A percentile compares a stretch with the other conserved stretches of the same genome.
These are phyloP conservation scores for Penicillium alfredii DNA, from an alignment of 495 filamentous ascomycete genomes.

Conservation along the genomic window DNA sequence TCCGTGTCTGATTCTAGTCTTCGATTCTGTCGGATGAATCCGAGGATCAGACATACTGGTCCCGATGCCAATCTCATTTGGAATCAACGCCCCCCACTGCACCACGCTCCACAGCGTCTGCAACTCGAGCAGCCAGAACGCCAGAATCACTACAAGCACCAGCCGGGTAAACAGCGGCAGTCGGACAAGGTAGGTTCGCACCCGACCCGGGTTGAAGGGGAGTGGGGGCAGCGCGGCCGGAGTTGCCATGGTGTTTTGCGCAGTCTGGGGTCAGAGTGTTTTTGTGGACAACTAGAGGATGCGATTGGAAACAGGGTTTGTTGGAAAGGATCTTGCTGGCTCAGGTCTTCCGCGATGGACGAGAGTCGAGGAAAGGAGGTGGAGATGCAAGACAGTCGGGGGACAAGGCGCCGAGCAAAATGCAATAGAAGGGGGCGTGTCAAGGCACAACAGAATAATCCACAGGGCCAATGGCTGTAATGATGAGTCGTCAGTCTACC, in stretches of 20 bases:
- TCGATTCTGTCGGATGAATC: too few species aligned
- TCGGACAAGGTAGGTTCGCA: slow-evolving; percentile 69
- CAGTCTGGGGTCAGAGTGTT: background rate
- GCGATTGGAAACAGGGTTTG: too few species aligned
- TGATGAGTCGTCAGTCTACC: too few species aligned
- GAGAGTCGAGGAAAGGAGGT: too few species aligned
- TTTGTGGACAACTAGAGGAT: background rate
- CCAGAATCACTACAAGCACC: slow-evolving; percentile 60
- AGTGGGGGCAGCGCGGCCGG: slow-evolving; percentile 38
- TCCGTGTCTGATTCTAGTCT: too few species aligned
- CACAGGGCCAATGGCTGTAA: too few species aligned
- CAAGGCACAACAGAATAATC: too few species aligned
- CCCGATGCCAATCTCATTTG: slow-evolving; percentile 61
- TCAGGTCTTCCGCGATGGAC: too few species aligned
- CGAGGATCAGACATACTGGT: slow-evolving; percentile 56
- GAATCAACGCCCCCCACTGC: slow-evolving; percentile 72
- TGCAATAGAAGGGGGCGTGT: too few species aligned
- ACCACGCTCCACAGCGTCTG: slow-evolving; percentile 61
- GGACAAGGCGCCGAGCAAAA: too few species aligned
- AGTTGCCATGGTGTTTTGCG: slow-evolving; percentile 28
- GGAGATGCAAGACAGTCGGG: too few species aligned
- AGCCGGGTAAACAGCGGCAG: slow-evolving; percentile 83
- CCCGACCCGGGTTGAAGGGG: slow-evolving; percentile 44
- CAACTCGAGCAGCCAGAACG: slow-evolving; percentile 61
- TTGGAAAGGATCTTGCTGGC: too few species aligned